phyloP scores from a whole-genome alignment of 2,329 filamentous ascomycete genomes.

The Berkeleyomyces basicola region DNA sequence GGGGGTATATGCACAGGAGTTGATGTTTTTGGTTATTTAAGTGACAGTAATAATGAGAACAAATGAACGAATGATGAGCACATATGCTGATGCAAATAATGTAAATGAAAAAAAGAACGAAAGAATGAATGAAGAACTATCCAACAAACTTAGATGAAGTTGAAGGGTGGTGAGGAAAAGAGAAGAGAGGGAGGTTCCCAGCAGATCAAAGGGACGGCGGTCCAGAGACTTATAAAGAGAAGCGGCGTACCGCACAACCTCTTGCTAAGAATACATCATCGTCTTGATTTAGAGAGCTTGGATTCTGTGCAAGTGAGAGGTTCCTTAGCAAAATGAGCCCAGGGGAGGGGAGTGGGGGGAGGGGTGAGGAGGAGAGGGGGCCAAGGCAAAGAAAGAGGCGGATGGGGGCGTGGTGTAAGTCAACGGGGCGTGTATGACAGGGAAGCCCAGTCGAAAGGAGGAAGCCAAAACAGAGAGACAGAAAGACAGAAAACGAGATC shows the following conservation, averaged over 20 bases:
- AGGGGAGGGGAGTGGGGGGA: neutral
- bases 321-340: neutral
- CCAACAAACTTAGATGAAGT: neutral
- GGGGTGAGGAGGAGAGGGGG: neutral
- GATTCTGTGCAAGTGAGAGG: neutral
- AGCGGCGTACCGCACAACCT: neutral
- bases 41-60: neutral
- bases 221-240: neutral
- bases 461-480: neutral
- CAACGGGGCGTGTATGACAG: neutral
- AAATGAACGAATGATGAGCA: neutral
- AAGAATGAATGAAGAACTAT: neutral
- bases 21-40: neutral
- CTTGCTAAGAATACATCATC: neutral
- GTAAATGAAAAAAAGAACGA: neutral
- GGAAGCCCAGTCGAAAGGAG: neutral
- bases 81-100: neutral
- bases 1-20: too few species aligned
- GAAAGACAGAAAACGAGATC: neutral
- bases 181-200: neutral
- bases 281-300: neutral
- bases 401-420: too few species aligned
- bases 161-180: neutral
- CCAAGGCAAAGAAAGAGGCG: too few species aligned
- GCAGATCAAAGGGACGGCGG: neutral